A percentile compares a stretch with the other conserved stretches of the same genome.
Conservation (phyloP, 2,329 filamentous ascomycete species). For the Ceratocystis huliohia region DNA sequence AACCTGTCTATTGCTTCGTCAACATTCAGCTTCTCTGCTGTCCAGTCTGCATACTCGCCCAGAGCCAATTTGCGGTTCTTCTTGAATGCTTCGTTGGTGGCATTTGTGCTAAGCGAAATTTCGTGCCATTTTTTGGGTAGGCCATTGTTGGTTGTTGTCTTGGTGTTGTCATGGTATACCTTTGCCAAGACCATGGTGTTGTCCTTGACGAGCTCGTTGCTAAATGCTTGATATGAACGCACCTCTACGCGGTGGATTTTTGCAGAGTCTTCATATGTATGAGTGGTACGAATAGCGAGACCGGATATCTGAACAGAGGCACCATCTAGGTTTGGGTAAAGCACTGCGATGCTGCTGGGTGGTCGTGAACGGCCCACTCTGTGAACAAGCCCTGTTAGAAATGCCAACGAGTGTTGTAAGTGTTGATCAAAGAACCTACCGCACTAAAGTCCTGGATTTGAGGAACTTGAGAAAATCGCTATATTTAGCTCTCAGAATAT, state of each 20-base stretch:
- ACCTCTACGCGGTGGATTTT: background rate
- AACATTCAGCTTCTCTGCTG: background rate
- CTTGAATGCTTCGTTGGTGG: background rate
- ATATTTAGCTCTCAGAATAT: background rate
- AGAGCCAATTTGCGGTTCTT: background rate
- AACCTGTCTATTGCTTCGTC: background rate
- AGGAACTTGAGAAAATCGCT: slow-evolving; percentile 11
- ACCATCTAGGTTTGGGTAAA: background rate
- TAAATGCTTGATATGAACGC: background rate
- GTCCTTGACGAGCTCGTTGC: background rate
- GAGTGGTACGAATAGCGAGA: background rate
- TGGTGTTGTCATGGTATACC: background rate
- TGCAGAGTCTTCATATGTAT: background rate
- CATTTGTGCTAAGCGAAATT: background rate
- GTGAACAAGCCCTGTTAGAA: background rate
- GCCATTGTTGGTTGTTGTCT: background rate
- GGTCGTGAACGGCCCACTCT: background rate
- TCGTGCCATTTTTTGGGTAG: slow-evolving; percentile 8
- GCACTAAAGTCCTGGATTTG: background rate
- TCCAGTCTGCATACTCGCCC: background rate
- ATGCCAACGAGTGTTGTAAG: background rate
- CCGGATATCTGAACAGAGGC: slow-evolving; percentile 2
- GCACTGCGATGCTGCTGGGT: background rate
- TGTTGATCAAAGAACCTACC: background rate
- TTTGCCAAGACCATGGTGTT: slow-evolving; percentile 1